These are phyloP conservation scores for Cryptococcus sp. DNA, from an alignment of 1,284 basidiomycete genomes.

Conservation along the genomic window DNA sequence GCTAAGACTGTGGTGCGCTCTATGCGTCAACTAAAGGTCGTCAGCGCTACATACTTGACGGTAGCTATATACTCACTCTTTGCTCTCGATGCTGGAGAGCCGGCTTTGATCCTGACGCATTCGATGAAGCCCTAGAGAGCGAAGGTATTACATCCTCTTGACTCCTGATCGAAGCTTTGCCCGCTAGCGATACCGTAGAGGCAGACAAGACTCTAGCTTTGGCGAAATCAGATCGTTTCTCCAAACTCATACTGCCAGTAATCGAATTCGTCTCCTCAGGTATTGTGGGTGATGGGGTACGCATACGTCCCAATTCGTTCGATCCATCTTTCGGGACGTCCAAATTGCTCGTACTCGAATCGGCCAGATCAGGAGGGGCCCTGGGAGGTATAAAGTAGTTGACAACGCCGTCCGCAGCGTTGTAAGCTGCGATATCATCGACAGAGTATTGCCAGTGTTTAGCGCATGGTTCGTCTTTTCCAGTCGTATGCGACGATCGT, in stretches of 20 bases:
- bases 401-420: slow-evolving; percentile 27
- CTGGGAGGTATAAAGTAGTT: slow-evolving; percentile 41
- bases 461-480: neutral
- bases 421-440: slow-evolving; percentile 34
- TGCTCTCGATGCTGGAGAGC: neutral
- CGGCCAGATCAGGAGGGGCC: slow-evolving; percentile 3
- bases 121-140: too few species aligned
- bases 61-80: neutral
- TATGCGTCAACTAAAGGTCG: slow-evolving; percentile 15
- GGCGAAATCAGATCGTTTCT: neutral
- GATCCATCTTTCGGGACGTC: too few species aligned
- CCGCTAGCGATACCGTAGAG: slow-evolving; percentile 12
- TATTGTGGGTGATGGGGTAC: neutral
- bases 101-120: too few species aligned
- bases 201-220: slow-evolving; percentile 7
- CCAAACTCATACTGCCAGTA: slow-evolving; percentile 8
- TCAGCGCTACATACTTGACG: neutral
- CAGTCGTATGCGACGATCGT: slow-evolving; percentile 1
- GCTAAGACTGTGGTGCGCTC: slow-evolving; percentile 23
- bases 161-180: neutral
- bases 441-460: slow-evolving; percentile 32
- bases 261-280: slow-evolving; percentile 13
- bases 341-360: neutral
- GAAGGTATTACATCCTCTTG: too few species aligned
- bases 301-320: too few species aligned